phyloP scores from a whole-genome alignment of 1,284 basidiomycete genomes.

The Puccinia polysora region DNA sequence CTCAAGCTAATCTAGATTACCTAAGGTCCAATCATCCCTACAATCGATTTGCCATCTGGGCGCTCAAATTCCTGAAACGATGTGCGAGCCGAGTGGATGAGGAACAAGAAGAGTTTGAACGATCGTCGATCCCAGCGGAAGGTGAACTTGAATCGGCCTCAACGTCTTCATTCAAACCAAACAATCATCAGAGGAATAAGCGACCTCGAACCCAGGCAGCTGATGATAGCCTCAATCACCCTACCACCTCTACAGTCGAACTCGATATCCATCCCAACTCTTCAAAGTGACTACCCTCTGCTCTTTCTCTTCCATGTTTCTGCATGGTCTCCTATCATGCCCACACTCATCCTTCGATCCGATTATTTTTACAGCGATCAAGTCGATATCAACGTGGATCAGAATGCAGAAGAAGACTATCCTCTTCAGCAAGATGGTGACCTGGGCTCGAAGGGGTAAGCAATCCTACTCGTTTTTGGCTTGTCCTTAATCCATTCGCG shows the following conservation, averaged over 20 bases:
- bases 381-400: not conserved
- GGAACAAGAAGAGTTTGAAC: constrained; percentile 1
- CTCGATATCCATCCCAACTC: too few relatives aligned
- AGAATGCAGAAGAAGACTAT: not conserved
- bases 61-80: constrained; percentile 22
- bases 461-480: not conserved
- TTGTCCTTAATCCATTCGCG: not conserved
- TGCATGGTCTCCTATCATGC: too few relatives aligned
- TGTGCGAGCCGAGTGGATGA: constrained; percentile 17
- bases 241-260: too few relatives aligned
- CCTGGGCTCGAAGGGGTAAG: not conserved
- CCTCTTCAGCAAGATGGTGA: not conserved
- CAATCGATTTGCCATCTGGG: constrained; percentile 21
- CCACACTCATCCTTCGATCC: too few relatives aligned
- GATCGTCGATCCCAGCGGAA: too few relatives aligned
- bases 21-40: constrained; percentile 26
- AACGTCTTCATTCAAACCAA: too few relatives aligned
- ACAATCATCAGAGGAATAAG: too few relatives aligned
- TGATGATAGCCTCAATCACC: too few relatives aligned
- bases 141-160: too few relatives aligned
- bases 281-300: too few relatives aligned
- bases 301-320: too few relatives aligned
- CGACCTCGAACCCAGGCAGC: too few relatives aligned
- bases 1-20: constrained; percentile 11
- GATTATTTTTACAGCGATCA: not conserved